A percentile compares a stretch with the other conserved stretches of the same genome.
Evolutionary conservation across 2,329 filamentous ascomycete genomes (phyloP).

Genomic region (Ophiostoma novo-ulmi): DNA sequence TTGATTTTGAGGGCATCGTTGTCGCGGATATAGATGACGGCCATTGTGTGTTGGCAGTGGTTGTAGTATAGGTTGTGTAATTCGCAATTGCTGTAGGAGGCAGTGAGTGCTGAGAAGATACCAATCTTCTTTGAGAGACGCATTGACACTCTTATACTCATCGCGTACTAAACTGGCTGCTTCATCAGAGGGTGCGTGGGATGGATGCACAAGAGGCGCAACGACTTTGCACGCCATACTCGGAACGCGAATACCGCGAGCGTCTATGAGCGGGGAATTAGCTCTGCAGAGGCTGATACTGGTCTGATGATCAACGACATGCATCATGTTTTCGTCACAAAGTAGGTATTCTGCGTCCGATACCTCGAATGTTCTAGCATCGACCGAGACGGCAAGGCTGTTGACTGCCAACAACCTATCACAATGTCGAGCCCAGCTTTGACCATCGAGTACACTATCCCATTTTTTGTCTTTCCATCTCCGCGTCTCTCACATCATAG

Average conservation of each 20-base stretch:
- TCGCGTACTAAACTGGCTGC: not conserved
- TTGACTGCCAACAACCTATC: not conserved
- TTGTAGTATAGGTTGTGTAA: not conserved
- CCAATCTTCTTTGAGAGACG: not conserved
- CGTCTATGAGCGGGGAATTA: not conserved
- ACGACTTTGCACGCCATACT: not conserved
- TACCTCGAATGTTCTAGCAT: not conserved
- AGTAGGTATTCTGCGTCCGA: not conserved
- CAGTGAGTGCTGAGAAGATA: not conserved
- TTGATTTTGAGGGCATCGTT: slow-evolving; percentile 48
- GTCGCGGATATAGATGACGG: slow-evolving; percentile 32
- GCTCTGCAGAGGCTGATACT: not conserved
- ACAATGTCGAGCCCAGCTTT: not conserved
- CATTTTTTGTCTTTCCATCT: not conserved
- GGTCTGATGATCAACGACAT: not conserved
- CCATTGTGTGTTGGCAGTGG: slow-evolving; percentile 31
- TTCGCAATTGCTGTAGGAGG: not conserved
- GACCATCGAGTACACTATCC: not conserved
- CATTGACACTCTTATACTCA: not conserved
- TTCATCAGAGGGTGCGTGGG: not conserved
- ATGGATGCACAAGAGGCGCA: not conserved
- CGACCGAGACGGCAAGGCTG: not conserved
- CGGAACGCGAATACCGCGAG: not conserved
- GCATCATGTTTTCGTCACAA: not conserved
- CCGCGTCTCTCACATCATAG: not conserved